Percentiles rank a stretch among this genome's conserved stretches.
phyloP scores from a whole-genome alignment of 768 basidiomycete genomes.

The Lentinula raphanica region DNA sequence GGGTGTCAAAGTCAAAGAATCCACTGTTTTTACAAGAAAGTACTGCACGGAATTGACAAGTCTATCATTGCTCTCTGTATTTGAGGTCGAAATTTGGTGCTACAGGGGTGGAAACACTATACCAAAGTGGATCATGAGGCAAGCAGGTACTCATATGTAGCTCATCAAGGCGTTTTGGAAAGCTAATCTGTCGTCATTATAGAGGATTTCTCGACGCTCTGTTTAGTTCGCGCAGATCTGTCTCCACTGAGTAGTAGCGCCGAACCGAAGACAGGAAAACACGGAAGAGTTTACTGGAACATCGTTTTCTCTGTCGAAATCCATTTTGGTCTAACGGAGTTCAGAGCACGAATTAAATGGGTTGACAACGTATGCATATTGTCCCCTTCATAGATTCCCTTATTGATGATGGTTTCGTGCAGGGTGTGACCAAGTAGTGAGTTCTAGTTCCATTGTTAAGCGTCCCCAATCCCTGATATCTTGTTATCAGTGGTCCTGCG shows the following conservation, averaged over 20 bases:
- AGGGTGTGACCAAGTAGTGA: constrained; percentile 74
- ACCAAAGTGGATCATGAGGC: constrained; percentile 70
- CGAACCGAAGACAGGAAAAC: constrained; percentile 56
- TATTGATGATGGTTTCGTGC: not conserved
- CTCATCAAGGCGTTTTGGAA: constrained; percentile 12
- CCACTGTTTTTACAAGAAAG: constrained; percentile 74
- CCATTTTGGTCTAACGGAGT: constrained; percentile 78
- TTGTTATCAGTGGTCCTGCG: constrained; percentile 59
- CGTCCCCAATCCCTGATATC: not conserved
- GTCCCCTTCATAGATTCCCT: not conserved
- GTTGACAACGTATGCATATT: constrained; percentile 58
- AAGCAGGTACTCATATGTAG: constrained; percentile 36
- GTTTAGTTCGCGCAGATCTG: constrained; percentile 72
- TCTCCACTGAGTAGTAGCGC: constrained; percentile 70
- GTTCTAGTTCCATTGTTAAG: constrained; percentile 17
- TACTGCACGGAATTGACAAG: constrained; percentile 80
- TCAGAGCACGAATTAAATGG: constrained; percentile 80
- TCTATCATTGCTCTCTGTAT: constrained; percentile 68
- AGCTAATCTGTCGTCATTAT: not conserved
- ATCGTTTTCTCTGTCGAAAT: constrained; percentile 83
- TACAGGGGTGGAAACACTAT: constrained; percentile 68
- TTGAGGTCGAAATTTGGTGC: constrained; percentile 84
- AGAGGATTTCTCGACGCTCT: constrained; percentile 74
- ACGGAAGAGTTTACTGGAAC: constrained; percentile 74
- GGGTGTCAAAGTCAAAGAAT: constrained; percentile 75